phyloP scores from a whole-genome alignment of 495 filamentous ascomycete species.

The Aspergillus cristatus region DNA sequence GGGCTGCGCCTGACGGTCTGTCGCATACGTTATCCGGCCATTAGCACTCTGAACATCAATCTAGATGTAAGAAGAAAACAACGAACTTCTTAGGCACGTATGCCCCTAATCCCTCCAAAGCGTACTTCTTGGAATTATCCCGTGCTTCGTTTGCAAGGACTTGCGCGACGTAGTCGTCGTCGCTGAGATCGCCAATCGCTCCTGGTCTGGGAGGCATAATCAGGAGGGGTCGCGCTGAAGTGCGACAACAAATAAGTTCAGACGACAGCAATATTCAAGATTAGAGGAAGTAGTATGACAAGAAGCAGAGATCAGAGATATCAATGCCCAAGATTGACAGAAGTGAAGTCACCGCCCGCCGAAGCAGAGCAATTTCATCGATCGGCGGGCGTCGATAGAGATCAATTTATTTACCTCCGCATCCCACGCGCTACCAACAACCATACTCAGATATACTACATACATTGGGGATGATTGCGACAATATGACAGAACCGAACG shows the following conservation, averaged over 20 bases:
- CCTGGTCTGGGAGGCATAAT: slow-evolving; percentile 12
- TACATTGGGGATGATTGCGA: too few species aligned
- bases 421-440: slow-evolving; percentile 8
- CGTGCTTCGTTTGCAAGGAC: slow-evolving; percentile 66
- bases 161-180: slow-evolving; percentile 68
- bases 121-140: slow-evolving; percentile 61
- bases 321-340: background rate
- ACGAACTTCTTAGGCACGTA: slow-evolving; percentile 61
- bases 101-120: slow-evolving; percentile 60
- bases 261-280: too few species aligned
- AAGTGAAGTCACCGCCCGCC: slow-evolving; percentile 13
- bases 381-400: too few species aligned
- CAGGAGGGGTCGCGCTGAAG: background rate
- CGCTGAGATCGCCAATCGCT: slow-evolving; percentile 30
- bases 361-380: slow-evolving; percentile 3
- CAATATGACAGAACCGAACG: slow-evolving; percentile 17
- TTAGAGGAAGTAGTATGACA: background rate
- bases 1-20: slow-evolving; percentile 53
- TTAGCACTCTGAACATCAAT: too few species aligned
- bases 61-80: background rate
- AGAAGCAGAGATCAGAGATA: too few species aligned
- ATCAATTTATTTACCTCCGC: slow-evolving; percentile 16
- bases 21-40: slow-evolving; percentile 1
- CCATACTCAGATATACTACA: too few species aligned
- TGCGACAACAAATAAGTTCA: background rate